A percentile compares a stretch with the other conserved stretches of the same genome.
phyloP scores from a whole-genome alignment of 768 basidiomycete species.

The Pleurotus giganteus region DNA sequence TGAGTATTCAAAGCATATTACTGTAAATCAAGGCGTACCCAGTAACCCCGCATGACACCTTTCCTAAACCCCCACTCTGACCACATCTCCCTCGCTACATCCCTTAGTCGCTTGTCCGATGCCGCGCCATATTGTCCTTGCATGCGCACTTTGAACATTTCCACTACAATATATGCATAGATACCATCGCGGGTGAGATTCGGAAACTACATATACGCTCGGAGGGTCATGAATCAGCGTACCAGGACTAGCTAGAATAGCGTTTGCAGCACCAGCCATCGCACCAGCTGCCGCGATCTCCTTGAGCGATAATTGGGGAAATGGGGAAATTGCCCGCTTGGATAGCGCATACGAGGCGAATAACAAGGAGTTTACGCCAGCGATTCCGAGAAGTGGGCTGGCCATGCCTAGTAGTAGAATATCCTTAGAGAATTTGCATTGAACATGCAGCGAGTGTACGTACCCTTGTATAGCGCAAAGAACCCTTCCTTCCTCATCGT shows the following conservation, averaged over 20 bases:
- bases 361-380: conserved; percentile 93
- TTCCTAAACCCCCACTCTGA: conserved; percentile 77
- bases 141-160: conserved; percentile 99
- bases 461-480: conserved; percentile 94
- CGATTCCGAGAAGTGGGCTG: conserved; percentile 87
- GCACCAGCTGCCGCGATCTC: conserved; percentile 84
- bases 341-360: conserved; percentile 90
- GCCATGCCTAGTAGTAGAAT: conserved; percentile 66
- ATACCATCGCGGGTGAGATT: not conserved
- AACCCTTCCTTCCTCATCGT: conserved; percentile 89
- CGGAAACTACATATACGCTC: not conserved
- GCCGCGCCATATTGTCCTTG: conserved; percentile 89
- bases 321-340: conserved; percentile 83
- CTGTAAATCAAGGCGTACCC: conserved; percentile 52
- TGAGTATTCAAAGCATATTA: not conserved
- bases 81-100: conserved; percentile 83
- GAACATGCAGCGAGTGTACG: not conserved
- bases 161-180: conserved; percentile 46
- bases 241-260: conserved; percentile 91
- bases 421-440: not conserved
- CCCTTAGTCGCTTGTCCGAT: conserved; percentile 74
- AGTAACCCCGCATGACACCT: conserved; percentile 96
- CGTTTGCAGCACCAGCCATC: conserved; percentile 91
- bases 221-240: conserved; percentile 10
- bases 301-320: conserved; percentile 73